Conservation (phyloP, 1,284 basidiomycete genomes). For the Moniliophthora roreri region DNA sequence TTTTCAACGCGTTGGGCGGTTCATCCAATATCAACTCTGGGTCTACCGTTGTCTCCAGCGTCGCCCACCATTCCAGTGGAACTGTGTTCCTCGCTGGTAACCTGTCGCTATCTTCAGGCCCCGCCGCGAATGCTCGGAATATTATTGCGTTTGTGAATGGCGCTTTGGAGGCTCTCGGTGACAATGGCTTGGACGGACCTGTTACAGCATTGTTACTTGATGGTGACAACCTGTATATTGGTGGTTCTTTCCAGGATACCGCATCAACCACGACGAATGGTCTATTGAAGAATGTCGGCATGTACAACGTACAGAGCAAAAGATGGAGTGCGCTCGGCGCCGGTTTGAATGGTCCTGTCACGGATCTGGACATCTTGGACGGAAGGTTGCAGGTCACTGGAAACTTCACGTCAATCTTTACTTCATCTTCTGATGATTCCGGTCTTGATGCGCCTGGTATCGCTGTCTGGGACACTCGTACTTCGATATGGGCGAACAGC, state of each 20-base stretch:
- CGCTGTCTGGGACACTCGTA: slow-evolving; percentile 74
- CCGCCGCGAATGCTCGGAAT: slow-evolving; percentile 62
- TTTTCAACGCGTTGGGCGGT: slow-evolving; percentile 57
- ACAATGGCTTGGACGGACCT: slow-evolving; percentile 72
- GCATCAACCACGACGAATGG: slow-evolving; percentile 50
- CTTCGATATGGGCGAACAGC: slow-evolving; percentile 65
- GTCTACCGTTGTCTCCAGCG: slow-evolving; percentile 47
- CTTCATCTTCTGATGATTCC: slow-evolving; percentile 33
- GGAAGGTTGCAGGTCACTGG: slow-evolving; percentile 69
- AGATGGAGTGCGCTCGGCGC: slow-evolving; percentile 72
- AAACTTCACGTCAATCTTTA: slow-evolving; percentile 65
- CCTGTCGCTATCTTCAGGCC: slow-evolving; percentile 64
- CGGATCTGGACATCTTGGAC: slow-evolving; percentile 53
- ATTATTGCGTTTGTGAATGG: slow-evolving; percentile 72
- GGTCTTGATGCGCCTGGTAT: slow-evolving; percentile 61
- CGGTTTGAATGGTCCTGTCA: slow-evolving; percentile 80
- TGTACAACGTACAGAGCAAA: slow-evolving; percentile 71
- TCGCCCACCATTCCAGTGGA: slow-evolving; percentile 66
- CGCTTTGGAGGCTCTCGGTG: slow-evolving; percentile 50
- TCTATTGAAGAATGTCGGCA: slow-evolving; percentile 63
- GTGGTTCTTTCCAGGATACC: slow-evolving; percentile 83
- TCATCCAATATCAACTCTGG: slow-evolving; percentile 29
- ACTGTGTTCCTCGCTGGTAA: slow-evolving; percentile 76
- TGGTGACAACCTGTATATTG: slow-evolving; percentile 74
- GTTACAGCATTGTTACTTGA: slow-evolving; percentile 67